Conservation (phyloP, 139 green algal species). For the Chlorella sp. region DNA sequence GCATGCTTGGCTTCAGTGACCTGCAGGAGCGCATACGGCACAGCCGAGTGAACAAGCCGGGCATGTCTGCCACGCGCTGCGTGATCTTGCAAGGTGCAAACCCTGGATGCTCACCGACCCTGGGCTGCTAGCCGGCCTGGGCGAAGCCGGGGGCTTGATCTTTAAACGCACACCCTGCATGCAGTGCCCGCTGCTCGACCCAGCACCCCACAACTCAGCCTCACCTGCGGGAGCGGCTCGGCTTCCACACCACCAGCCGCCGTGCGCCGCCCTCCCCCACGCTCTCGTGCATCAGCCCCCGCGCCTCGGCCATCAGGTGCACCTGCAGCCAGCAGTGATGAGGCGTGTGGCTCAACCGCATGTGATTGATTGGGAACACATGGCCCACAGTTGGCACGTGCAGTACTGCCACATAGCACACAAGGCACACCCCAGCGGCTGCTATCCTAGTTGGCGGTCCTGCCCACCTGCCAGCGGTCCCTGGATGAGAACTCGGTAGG, state of each 20-base stretch:
- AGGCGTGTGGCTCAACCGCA: no score
- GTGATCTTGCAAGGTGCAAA: background rate
- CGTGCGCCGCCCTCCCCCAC: background rate
- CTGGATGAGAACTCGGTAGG: background rate
- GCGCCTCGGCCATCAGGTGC: constrained; percentile 13
- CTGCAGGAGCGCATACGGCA: background rate
- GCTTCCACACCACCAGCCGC: constrained; percentile 27
- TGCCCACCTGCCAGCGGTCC: constrained; percentile 13
- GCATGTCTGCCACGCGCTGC: no score
- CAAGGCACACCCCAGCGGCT: background rate
- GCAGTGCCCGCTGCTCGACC: background rate
- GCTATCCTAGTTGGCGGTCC: no score
- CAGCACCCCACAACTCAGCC: background rate
- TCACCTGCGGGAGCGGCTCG: background rate
- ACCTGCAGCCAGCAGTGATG: background rate
- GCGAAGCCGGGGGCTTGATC: no score
- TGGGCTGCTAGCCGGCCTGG: no score
- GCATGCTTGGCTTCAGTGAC: constrained; percentile 1
- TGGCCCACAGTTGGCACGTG: background rate
- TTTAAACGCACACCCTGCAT: background rate
- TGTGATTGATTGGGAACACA: background rate
- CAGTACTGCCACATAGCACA: background rate
- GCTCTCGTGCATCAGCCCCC: constrained; percentile 34
- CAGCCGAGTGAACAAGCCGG: no score
- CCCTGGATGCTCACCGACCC: background rate